A percentile compares a stretch with the other conserved stretches of the same genome.
These are phyloP conservation scores for Talaromyces wortmannii DNA, from an alignment of 495 filamentous ascomycete genomes.

Conservation along the genomic window DNA sequence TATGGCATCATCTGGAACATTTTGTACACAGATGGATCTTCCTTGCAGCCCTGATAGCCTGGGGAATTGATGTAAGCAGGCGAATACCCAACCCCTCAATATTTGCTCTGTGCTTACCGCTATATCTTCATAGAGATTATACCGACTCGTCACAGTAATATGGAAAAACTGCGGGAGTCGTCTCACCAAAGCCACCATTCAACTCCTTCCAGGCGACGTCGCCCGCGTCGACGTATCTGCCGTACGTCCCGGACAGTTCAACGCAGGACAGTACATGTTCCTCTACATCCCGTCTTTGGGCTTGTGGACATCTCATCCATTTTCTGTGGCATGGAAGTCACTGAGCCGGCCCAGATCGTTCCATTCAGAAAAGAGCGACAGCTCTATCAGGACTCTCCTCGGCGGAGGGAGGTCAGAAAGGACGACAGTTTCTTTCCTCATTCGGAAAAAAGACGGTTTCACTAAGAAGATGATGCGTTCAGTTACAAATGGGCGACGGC, in stretches of 20 bases:
- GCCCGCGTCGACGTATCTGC: constrained; percentile 43
- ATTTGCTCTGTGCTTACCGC: not conserved
- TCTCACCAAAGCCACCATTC: constrained; percentile 39
- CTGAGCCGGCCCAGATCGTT: constrained; percentile 1
- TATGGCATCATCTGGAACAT: constrained; percentile 47
- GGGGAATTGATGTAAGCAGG: constrained; percentile 30
- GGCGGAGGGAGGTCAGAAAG: constrained; percentile 14
- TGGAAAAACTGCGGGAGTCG: constrained; percentile 53
- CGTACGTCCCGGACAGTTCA: constrained; percentile 39
- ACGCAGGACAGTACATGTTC: constrained; percentile 49
- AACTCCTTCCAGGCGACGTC: constrained; percentile 44
- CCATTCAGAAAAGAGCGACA: constrained; percentile 21
- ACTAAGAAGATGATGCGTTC: constrained; percentile 43
- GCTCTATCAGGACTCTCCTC: constrained; percentile 26
- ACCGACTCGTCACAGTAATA: constrained; percentile 40
- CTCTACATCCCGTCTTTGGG: constrained; percentile 45
- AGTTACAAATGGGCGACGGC: constrained; percentile 29
- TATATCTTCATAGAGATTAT: constrained; percentile 42
- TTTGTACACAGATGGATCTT: constrained; percentile 33
- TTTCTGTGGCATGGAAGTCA: constrained; percentile 48
- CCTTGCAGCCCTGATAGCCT: constrained; percentile 28
- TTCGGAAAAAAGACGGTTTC: constrained; percentile 48
- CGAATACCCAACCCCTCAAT: not conserved
- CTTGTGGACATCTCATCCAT: constrained; percentile 50
- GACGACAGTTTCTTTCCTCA: constrained; percentile 43